These are phyloP conservation scores for Ustilago sp. DNA, from an alignment of 1,284 basidiomycete genomes.

Conservation along the genomic window DNA sequence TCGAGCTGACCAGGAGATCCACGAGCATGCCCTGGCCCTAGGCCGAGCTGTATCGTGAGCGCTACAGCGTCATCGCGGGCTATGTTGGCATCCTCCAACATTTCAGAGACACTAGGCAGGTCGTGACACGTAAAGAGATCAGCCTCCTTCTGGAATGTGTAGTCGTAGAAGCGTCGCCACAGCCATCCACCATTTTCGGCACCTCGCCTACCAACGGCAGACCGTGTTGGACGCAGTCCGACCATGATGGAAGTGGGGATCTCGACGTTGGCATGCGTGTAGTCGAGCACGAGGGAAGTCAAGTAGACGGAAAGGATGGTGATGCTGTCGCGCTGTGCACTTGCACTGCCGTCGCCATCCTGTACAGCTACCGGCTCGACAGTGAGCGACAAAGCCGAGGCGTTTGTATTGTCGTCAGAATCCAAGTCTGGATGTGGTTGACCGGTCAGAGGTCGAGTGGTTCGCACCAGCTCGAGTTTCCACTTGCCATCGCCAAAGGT, in stretches of 20 bases:
- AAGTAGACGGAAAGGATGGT: slow-evolving; percentile 61
- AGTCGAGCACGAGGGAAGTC: slow-evolving; percentile 55
- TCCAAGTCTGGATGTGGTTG: not conserved
- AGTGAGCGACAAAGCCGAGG: not conserved
- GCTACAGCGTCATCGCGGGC: slow-evolving; percentile 52
- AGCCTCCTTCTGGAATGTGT: slow-evolving; percentile 51
- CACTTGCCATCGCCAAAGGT: slow-evolving; percentile 66
- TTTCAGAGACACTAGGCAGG: slow-evolving; percentile 53
- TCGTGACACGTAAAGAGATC: slow-evolving; percentile 60
- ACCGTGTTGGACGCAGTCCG: slow-evolving; percentile 42
- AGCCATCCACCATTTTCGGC: slow-evolving; percentile 39
- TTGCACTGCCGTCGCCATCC: not conserved
- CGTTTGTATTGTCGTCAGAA: not conserved
- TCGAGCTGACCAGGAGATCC: slow-evolving; percentile 6
- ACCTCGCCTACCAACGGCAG: slow-evolving; percentile 19
- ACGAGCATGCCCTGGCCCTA: slow-evolving; percentile 49
- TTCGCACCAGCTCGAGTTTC: slow-evolving; percentile 65
- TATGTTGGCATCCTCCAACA: slow-evolving; percentile 41
- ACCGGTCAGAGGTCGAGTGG: slow-evolving; percentile 19
- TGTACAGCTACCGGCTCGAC: slow-evolving; percentile 9
- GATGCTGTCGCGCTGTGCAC: slow-evolving; percentile 17
- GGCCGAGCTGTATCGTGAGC: slow-evolving; percentile 60
- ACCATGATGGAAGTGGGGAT: slow-evolving; percentile 59
- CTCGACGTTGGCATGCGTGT: slow-evolving; percentile 44
- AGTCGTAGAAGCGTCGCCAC: slow-evolving; percentile 53